These are phyloP conservation scores for Dothidotthia symphoricarpi DNA, from an alignment of 2,329 filamentous ascomycete species.

Conservation along the genomic window DNA sequence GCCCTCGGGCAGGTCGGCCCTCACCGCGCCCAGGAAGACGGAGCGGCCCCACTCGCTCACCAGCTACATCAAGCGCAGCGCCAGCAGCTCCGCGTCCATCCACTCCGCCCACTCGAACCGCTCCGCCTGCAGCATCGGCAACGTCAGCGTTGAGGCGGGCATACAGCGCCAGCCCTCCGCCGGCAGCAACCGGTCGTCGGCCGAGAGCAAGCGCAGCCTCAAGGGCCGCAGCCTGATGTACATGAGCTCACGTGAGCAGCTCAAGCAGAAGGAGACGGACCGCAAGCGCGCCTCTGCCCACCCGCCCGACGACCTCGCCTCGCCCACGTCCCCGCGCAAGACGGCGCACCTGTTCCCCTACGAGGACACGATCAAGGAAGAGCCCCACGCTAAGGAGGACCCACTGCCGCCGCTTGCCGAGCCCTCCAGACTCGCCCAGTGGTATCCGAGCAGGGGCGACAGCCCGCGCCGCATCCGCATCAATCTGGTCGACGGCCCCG, in stretches of 20 bases:
- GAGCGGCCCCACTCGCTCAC: conserved; percentile 49
- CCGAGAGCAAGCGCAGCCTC: conserved; percentile 37
- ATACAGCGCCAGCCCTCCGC: conserved; percentile 26
- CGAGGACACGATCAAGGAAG: conserved; percentile 41
- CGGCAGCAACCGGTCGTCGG: conserved; percentile 35
- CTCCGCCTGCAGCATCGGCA: conserved; percentile 41
- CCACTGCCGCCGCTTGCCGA: conserved; percentile 19
- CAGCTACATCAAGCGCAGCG: conserved; percentile 55
- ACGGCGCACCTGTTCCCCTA: conserved; percentile 29
- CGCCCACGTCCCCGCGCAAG: conserved; percentile 24
- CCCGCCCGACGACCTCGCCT: conserved; percentile 44
- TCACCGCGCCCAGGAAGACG: conserved; percentile 59
- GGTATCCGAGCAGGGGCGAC: conserved; percentile 32
- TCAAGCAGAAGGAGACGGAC: conserved; percentile 63
- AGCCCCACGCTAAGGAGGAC: conserved; percentile 25
- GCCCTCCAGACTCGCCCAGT: conserved; percentile 28
- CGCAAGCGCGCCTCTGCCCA: conserved; percentile 54
- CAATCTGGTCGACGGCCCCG: conserved; percentile 23
- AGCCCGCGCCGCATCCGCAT: conserved; percentile 33
- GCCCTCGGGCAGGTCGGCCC: conserved; percentile 69
- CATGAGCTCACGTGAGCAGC: conserved; percentile 68
- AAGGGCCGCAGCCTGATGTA: conserved; percentile 62
- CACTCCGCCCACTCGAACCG: conserved; percentile 37
- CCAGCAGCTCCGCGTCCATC: conserved; percentile 36
- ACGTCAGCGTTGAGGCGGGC: conserved; percentile 43